A percentile compares a stretch with the other conserved stretches of the same genome.
These are phyloP conservation scores for Apophysomyces trapeziformis DNA, from an alignment of 371 early-diverging fungal species.

Conservation along the genomic window DNA sequence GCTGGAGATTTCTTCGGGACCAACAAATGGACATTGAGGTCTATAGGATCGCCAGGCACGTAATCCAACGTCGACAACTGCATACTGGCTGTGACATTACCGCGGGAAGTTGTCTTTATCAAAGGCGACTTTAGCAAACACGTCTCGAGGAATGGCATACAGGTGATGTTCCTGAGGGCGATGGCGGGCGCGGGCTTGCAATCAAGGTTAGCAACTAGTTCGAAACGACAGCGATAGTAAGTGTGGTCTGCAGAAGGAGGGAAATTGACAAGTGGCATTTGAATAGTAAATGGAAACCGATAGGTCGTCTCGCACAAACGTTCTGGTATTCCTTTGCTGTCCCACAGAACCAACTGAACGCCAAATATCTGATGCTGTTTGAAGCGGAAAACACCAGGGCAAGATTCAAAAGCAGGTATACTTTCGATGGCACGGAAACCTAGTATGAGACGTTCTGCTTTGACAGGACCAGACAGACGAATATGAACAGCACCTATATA, in stretches of 20 bases:
- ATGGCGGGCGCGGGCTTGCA: neutral
- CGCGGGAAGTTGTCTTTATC: neutral
- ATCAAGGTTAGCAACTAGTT: slow-evolving; percentile 33
- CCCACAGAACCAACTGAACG: slow-evolving; percentile 41
- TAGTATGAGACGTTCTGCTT: slow-evolving; percentile 28
- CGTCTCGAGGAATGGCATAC: slow-evolving; percentile 46
- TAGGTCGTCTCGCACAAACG: slow-evolving; percentile 20
- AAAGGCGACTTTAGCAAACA: slow-evolving; percentile 31
- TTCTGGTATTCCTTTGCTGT: slow-evolving; percentile 21
- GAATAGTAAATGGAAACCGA: slow-evolving; percentile 42
- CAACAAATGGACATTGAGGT: slow-evolving; percentile 5
- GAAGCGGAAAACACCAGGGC: slow-evolving; percentile 12
- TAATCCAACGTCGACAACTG: slow-evolving; percentile 31
- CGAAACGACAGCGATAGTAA: slow-evolving; percentile 36
- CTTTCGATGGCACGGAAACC: slow-evolving; percentile 35
- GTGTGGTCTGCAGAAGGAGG: slow-evolving; percentile 37
- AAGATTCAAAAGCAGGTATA: neutral
- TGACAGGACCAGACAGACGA: neutral
- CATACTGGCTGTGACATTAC: slow-evolving; percentile 12
- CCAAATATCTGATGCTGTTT: slow-evolving; percentile 20
- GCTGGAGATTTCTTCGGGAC: neutral
- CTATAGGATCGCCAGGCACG: slow-evolving; percentile 31
- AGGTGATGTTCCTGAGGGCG: slow-evolving; percentile 18
- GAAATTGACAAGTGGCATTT: slow-evolving; percentile 44
- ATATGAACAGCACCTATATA: neutral